These are phyloP conservation scores for Clonostachys rosea DNA, from an alignment of 2,329 filamentous ascomycete genomes.

Conservation along the genomic window DNA sequence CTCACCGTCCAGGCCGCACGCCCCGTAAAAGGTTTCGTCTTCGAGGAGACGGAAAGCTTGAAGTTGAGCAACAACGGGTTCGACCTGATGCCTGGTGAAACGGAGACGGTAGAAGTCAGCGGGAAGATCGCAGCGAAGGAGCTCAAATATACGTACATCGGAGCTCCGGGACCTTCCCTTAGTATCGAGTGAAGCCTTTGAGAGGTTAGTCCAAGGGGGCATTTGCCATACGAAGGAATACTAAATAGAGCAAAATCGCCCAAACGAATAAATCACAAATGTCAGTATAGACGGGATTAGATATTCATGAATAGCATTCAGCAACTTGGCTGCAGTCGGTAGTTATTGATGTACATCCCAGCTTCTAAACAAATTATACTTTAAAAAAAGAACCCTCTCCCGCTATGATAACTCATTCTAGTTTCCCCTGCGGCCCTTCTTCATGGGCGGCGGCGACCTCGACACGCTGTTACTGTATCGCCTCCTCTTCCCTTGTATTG, in stretches of 20 bases:
- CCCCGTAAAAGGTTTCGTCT: constrained; percentile 53
- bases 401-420: background rate
- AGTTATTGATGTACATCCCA: background rate
- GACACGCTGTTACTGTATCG: constrained; percentile 10
- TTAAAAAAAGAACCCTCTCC: background rate
- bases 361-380: background rate
- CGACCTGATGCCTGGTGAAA: constrained; percentile 47
- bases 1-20: constrained; percentile 27
- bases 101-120: constrained; percentile 10
- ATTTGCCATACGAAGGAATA: background rate
- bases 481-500: constrained; percentile 10
- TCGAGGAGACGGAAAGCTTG: constrained; percentile 40
- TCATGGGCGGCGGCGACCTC: constrained; percentile 13
- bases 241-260: background rate
- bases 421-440: constrained; percentile 9
- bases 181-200: background rate
- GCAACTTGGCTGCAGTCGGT: background rate
- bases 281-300: background rate
- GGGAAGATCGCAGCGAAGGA: constrained; percentile 4
- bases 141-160: constrained; percentile 9
- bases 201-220: too few species aligned
- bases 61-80: constrained; percentile 52
- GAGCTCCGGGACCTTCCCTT: constrained; percentile 6
- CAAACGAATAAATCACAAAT: background rate
- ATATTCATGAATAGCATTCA: background rate